Base-by-base conservation (phyloP, 768 basidiomycete species). In the Lactarius deliciosus region DNA sequence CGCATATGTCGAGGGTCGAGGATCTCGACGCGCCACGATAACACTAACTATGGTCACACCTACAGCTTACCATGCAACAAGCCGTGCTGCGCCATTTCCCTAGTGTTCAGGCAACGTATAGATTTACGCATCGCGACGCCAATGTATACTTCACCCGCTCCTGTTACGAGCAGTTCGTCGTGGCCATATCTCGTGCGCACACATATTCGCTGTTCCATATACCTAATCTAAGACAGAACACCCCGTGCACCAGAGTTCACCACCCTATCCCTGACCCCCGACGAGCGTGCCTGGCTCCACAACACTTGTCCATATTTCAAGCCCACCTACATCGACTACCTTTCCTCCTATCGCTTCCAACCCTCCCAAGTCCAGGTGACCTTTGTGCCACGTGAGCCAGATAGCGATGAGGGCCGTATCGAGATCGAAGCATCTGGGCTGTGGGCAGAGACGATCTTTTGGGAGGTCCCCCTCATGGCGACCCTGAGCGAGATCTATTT, bases 401-500 rank as follows among this genome's bases (percentile, higher is more conserved):
- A 59, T 34, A 75, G 79, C 61, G 75, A 71, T 61, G 70, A 71
- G 57, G 96, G 94, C 5, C 75, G 78, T 41, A 77, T 96, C 41
- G 86, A 92, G 71, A 90, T 99, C 61, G 85, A 87, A 68, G 84
- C 85, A 6, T 73, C 73, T 34, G 95, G 93, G 8, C 82, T 81
- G 6, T 96, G 94, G 94, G 77, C 78, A 0, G 92, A 95, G 70
- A 83, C 91, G 8, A 96, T 98, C 65, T 79, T 97, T 32, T 99
- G 96, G 88, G 97, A 98, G 78, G 94, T 98, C 1, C 96, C 94
- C 1, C 79, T 98, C 60, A 95, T 98, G 94, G 88, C 94, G 16
- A 87, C 87, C 69, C 79, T 99, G 60, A 94, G 92, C 72, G 94
- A 99, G 75, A 86, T 87, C 22, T 96, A 93, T 78, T 99, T 96